Conservation (phyloP, 2,329 filamentous ascomycete genomes). For the Volutella citrinella region DNA sequence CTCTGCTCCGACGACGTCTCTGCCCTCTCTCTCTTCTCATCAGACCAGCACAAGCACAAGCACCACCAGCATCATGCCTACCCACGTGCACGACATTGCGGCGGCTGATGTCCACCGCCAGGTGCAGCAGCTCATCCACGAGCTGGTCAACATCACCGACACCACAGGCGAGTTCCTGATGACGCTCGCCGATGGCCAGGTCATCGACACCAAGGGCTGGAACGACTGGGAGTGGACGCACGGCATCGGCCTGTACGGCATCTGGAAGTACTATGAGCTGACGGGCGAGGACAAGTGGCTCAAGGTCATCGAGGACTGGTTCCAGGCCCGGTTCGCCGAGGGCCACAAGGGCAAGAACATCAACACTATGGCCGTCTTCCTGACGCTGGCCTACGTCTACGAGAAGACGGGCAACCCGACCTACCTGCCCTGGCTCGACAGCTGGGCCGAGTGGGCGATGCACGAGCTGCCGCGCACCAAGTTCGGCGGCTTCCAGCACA, state of each 20-base stretch:
- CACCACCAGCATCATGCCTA: conserved; percentile 27
- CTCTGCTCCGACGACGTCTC: too few species aligned
- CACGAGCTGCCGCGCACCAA: conserved; percentile 70
- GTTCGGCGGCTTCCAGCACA: conserved; percentile 71
- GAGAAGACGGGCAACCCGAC: conserved; percentile 67
- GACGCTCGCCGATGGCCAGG: conserved; percentile 65
- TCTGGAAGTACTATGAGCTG: conserved; percentile 78
- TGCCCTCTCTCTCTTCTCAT: too few species aligned
- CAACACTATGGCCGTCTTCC: conserved; percentile 78
- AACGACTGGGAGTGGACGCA: conserved; percentile 83
- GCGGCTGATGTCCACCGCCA: conserved; percentile 48
- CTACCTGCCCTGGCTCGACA: conserved; percentile 74
- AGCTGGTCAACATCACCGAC: conserved; percentile 76
- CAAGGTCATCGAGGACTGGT: conserved; percentile 71
- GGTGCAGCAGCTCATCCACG: conserved; percentile 66
- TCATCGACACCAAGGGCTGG: conserved; percentile 85
- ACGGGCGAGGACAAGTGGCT: conserved; percentile 61
- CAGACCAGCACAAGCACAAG: too few species aligned
- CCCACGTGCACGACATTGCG: conserved; percentile 42
- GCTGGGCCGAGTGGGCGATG: conserved; percentile 82
- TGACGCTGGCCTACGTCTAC: conserved; percentile 75
- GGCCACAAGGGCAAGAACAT: conserved; percentile 80
- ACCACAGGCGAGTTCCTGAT: conserved; percentile 71
- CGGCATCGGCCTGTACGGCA: conserved; percentile 74
- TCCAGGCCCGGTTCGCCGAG: conserved; percentile 62